Percentiles rank a stretch among this genome's conserved stretches.
Evolutionary conservation across 805 yeast genomes (phyloP).

Genomic region (Suhomyces sp.): DNA sequence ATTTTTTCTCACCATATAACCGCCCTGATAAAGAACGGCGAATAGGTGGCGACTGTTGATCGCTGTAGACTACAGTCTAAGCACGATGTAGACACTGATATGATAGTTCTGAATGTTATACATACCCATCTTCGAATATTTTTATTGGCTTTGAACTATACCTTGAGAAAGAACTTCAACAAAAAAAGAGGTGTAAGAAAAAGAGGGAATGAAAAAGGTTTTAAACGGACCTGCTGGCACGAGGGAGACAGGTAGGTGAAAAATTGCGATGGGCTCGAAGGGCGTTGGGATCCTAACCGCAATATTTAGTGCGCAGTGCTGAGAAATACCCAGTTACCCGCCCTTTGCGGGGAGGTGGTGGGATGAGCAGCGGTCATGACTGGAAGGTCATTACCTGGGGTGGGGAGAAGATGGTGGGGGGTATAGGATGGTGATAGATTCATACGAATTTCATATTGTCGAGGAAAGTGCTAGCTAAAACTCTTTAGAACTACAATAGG

Average conservation of each 20-base stretch:
- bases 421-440: background rate
- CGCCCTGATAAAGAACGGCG: background rate
- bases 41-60: background rate
- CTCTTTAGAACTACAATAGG: too few relatives aligned
- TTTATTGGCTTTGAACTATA: conserved; percentile 18
- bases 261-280: conserved; percentile 4
- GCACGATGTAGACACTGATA: background rate
- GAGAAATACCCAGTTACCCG: conserved; percentile 9
- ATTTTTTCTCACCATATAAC: background rate
- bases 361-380: background rate
- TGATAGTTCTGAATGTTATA: conserved; percentile 6
- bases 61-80: background rate
- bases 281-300: conserved; percentile 1
- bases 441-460: background rate
- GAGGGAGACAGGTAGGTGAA: conserved; percentile 11
- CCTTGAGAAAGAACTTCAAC: conserved; percentile 10
- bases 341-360: background rate
- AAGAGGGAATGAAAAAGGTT: conserved; percentile 14
- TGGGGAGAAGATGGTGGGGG: background rate
- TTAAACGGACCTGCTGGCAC: conserved; percentile 12
- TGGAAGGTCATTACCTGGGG: background rate
- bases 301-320: conserved; percentile 2
- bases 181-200: conserved; percentile 18
- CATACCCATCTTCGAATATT: conserved; percentile 37
- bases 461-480: background rate